These are phyloP conservation scores for Cadophora malorum DNA, from an alignment of 2,329 filamentous ascomycete species.

Conservation along the genomic window DNA sequence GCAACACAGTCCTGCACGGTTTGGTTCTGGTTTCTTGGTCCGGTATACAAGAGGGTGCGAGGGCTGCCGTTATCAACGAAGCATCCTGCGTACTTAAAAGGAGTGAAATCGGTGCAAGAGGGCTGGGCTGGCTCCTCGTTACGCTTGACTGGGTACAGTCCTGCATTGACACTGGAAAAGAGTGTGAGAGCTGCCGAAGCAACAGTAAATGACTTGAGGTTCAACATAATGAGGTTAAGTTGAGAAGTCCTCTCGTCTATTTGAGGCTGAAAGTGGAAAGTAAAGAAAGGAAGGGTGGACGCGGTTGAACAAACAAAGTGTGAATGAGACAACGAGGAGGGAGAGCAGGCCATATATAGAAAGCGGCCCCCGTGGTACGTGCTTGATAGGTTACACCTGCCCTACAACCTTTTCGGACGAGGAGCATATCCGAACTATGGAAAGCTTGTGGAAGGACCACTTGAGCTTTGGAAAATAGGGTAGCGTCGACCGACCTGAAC, in stretches of 20 bases:
- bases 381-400: background rate
- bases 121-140: constrained; percentile 38
- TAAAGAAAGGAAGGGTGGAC: constrained; percentile 8
- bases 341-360: constrained; percentile 16
- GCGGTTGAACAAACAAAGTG: background rate
- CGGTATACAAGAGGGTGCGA: constrained; percentile 42
- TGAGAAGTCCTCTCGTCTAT: background rate
- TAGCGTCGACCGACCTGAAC: background rate
- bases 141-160: constrained; percentile 25
- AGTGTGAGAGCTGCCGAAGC: constrained; percentile 37
- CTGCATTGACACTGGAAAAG: constrained; percentile 36
- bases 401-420: constrained; percentile 2
- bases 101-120: constrained; percentile 43
- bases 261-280: background rate
- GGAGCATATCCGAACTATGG: background rate
- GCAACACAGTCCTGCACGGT: constrained; percentile 47
- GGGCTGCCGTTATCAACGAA: constrained; percentile 42
- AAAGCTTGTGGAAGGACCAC: constrained; percentile 7
- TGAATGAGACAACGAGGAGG: constrained; percentile 7
- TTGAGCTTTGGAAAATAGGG: background rate
- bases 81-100: constrained; percentile 47
- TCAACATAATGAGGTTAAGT: constrained; percentile 18
- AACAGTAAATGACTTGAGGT: constrained; percentile 29
- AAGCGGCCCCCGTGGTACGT: background rate
- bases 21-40: constrained; percentile 43